Evolutionary conservation across 2,329 filamentous ascomycete genomes (phyloP).

Genomic region (Claviceps sp.): DNA sequence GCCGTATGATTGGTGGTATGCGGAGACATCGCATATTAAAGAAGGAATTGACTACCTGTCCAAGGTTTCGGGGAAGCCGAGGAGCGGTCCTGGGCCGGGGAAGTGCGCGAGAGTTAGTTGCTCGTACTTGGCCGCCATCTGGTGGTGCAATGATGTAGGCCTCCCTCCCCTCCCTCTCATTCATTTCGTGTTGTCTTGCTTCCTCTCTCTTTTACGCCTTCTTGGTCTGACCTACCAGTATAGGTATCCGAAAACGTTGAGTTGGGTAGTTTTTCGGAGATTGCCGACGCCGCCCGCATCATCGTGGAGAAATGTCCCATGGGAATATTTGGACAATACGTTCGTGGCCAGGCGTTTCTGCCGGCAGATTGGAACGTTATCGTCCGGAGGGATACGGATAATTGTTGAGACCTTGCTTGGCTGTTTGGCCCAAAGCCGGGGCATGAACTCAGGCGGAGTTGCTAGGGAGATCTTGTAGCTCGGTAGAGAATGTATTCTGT

Average conservation of each 20-base stretch:
- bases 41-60: not conserved
- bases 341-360: not conserved
- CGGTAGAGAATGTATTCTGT: no score
- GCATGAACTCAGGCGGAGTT: no score
- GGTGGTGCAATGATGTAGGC: slow-evolving; percentile 5
- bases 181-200: not conserved
- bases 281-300: not conserved
- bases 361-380: not conserved
- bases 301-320: not conserved
- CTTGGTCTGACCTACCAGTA: no score
- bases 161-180: no score
- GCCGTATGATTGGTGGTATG: not conserved
- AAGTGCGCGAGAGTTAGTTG: not conserved
- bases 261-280: not conserved
- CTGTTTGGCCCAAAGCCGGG: no score
- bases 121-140: not conserved
- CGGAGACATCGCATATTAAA: not conserved
- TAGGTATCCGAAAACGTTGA: not conserved
- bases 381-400: no score
- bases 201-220: not conserved
- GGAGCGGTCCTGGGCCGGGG: not conserved
- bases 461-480: no score
- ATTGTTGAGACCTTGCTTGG: no score
- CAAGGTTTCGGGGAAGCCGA: not conserved
- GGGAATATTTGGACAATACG: no score